Evolutionary conservation across 805 yeast genomes (phyloP).

Genomic region (Cyberlindnera nakhonratchasimensis): DNA sequence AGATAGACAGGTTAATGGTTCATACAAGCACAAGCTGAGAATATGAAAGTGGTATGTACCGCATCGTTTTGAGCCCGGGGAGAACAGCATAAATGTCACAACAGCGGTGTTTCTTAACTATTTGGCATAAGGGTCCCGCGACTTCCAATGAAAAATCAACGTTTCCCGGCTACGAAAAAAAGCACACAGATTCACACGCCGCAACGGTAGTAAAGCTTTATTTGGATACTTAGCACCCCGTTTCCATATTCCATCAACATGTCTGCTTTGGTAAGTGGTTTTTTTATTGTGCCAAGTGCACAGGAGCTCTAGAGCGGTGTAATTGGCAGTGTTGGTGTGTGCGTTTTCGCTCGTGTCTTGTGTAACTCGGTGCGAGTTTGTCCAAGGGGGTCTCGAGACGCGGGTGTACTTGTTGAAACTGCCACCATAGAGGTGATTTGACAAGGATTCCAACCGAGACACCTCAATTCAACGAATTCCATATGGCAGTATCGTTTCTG

Average conservation of each 20-base stretch:
- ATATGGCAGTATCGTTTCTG: no score
- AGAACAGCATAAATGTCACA: background rate
- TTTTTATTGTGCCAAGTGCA: background rate
- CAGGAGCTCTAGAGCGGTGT: background rate
- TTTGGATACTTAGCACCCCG: background rate
- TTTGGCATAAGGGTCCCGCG: background rate
- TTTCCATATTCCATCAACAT: constrained; percentile 16
- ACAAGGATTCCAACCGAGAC: background rate
- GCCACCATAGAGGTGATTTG: no score
- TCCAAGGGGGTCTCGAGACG: background rate
- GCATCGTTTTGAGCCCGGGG: constrained; percentile 1
- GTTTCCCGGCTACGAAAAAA: constrained; percentile 11
- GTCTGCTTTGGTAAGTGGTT: constrained; percentile 22
- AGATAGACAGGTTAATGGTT: background rate
- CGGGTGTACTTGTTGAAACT: background rate
- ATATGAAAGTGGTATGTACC: background rate
- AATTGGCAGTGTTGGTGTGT: background rate
- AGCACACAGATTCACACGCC: constrained; percentile 1
- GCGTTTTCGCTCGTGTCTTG: no score
- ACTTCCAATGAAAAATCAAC: constrained; percentile 20
- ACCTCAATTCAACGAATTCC: background rate
- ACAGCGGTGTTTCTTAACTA: background rate
- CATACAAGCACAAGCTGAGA: background rate
- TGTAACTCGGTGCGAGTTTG: background rate
- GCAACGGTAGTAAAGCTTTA: background rate